Conservation (phyloP, 805 yeast species). For the Cyberlindnera euphorbiae region DNA sequence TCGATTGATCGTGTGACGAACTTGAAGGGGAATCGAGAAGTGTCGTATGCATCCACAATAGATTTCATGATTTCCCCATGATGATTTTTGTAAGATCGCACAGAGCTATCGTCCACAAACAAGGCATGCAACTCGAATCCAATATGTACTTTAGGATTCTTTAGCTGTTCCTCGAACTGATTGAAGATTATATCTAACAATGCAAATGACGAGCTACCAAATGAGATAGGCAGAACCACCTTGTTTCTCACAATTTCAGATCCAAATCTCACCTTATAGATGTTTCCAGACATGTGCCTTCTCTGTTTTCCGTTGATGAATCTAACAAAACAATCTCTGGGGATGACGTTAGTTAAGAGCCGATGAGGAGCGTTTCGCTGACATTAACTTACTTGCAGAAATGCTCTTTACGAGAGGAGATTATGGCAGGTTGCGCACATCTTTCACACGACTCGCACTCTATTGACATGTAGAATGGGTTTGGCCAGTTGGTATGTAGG, state of each 20-base stretch:
- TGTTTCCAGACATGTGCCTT: conserved; percentile 65
- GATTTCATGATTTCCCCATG: conserved; percentile 11
- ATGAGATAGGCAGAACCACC: conserved; percentile 57
- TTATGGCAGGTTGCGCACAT: conserved; percentile 33
- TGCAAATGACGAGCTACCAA: conserved; percentile 64
- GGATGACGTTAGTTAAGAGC: neutral
- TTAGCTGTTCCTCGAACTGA: conserved; percentile 55
- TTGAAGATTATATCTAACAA: conserved; percentile 62
- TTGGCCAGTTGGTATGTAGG: too few species aligned
- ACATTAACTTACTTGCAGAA: conserved; percentile 42
- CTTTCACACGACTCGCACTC: too few species aligned
- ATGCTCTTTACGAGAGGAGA: conserved; percentile 55
- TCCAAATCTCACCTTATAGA: conserved; percentile 66
- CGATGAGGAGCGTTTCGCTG: neutral
- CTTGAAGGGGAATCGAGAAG: conserved; percentile 29
- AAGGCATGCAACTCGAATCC: conserved; percentile 62
- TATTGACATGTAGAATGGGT: too few species aligned
- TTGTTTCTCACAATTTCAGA: conserved; percentile 36
- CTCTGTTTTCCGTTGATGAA: conserved; percentile 79
- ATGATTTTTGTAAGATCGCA: conserved; percentile 14
- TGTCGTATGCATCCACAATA: conserved; percentile 19
- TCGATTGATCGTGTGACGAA: conserved; percentile 40
- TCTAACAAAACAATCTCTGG: conserved; percentile 52
- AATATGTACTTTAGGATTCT: conserved; percentile 55
- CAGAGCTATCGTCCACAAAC: conserved; percentile 38